Conservation (phyloP, 495 filamentous ascomycete species). For the Lasiosphaeria ovina region DNA sequence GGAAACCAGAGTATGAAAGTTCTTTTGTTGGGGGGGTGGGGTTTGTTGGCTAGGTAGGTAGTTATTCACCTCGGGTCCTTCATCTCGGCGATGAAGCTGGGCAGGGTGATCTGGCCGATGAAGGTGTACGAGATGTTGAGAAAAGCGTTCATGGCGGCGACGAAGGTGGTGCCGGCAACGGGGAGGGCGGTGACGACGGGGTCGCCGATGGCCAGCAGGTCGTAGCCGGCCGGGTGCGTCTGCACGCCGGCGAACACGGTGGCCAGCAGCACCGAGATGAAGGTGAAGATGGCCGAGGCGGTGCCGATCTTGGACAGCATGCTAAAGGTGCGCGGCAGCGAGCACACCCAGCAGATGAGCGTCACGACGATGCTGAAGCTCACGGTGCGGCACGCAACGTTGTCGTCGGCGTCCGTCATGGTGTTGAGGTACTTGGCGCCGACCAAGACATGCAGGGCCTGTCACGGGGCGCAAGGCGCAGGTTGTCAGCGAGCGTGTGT, state of each 20-base stretch:
- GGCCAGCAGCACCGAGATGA: slow-evolving; percentile 78
- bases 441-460: slow-evolving; percentile 71
- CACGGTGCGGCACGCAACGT: slow-evolving; percentile 64
- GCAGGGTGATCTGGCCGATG: slow-evolving; percentile 88
- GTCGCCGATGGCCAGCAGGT: slow-evolving; percentile 43
- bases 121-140: slow-evolving; percentile 91
- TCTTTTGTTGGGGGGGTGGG: no score
- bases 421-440: slow-evolving; percentile 85
- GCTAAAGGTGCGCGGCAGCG: slow-evolving; percentile 77
- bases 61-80: slow-evolving; percentile 55
- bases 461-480: neutral
- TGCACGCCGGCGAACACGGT: slow-evolving; percentile 75
- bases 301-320: slow-evolving; percentile 74
- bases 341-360: slow-evolving; percentile 69
- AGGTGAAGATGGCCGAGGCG: slow-evolving; percentile 76
- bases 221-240: slow-evolving; percentile 62
- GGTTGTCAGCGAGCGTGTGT: neutral
- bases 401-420: slow-evolving; percentile 53
- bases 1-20: neutral
- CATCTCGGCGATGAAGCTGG: slow-evolving; percentile 92
- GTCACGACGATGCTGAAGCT: slow-evolving; percentile 68
- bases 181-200: slow-evolving; percentile 66
- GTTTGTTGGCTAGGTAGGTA: no score
- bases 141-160: slow-evolving; percentile 76
- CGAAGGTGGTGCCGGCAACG: slow-evolving; percentile 69